Conservation (phyloP, 768 basidiomycete species). For the Lactarius hatsudake region DNA sequence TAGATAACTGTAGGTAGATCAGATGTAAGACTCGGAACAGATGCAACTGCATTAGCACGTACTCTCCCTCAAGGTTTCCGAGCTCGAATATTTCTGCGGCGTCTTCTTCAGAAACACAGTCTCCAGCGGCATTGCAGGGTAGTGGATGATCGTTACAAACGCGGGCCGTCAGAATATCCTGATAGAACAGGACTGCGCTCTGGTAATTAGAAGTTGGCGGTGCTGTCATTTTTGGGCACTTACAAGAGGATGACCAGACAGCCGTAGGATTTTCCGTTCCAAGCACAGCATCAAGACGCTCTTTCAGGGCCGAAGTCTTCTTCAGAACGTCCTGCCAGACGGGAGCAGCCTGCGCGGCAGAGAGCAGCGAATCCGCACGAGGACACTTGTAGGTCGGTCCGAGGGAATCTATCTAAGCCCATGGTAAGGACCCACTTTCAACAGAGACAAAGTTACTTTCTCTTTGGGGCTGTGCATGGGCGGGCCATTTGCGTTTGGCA, state of each 20-base stretch:
- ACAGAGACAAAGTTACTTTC: constrained; percentile 30
- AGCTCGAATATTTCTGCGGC: constrained; percentile 34
- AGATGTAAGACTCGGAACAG: not conserved
- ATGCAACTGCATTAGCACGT: not conserved
- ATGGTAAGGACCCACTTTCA: not conserved
- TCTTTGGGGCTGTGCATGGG: constrained; percentile 40
- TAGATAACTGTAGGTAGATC: constrained; percentile 39
- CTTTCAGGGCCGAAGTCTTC: constrained; percentile 37
- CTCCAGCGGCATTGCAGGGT: constrained; percentile 44
- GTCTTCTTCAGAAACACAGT: constrained; percentile 43
- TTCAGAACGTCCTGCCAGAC: constrained; percentile 45
- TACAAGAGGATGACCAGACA: constrained; percentile 40
- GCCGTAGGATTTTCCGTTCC: constrained; percentile 37
- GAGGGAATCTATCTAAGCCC: constrained; percentile 44
- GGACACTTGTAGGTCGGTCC: constrained; percentile 44
- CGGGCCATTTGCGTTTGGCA: constrained; percentile 35
- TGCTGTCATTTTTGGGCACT: constrained; percentile 19
- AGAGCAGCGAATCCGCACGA: constrained; percentile 32
- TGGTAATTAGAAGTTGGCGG: not conserved
- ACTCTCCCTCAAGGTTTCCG: constrained; percentile 40
- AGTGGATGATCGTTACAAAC: constrained; percentile 44
- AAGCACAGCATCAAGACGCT: constrained; percentile 37
- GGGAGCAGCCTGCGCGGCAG: constrained; percentile 41
- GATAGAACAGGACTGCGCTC: constrained; percentile 38
- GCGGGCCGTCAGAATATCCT: constrained; percentile 47